A percentile compares a stretch with the other conserved stretches of the same genome.
phyloP scores from a whole-genome alignment of 2,329 filamentous ascomycete species.

The Colletotrichum neosansevieriae region DNA sequence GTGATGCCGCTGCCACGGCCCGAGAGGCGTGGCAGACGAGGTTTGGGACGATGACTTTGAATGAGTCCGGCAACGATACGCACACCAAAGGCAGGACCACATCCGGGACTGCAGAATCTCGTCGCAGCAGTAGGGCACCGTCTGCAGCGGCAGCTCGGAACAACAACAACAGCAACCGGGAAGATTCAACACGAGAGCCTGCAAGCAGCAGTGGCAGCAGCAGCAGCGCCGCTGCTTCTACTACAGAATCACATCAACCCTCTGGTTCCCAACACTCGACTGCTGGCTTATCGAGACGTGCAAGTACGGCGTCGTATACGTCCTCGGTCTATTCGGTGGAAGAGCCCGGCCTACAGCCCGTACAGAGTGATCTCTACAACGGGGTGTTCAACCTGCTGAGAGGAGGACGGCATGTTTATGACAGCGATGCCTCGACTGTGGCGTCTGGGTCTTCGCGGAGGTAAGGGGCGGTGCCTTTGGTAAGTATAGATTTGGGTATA shows the following conservation, averaged over 20 bases:
- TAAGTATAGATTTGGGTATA: background rate
- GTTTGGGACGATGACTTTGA: background rate
- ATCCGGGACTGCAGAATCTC: background rate
- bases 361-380: background rate
- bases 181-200: too few species aligned
- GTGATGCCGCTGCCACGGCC: conserved; percentile 1
- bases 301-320: background rate
- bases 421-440: background rate
- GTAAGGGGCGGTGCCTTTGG: background rate
- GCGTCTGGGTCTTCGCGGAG: background rate
- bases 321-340: background rate
- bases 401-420: background rate
- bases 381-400: background rate
- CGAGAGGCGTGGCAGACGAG: background rate
- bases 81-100: too few species aligned
- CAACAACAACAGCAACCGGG: too few species aligned
- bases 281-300: too few species aligned
- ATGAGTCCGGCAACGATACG: background rate
- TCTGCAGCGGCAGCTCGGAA: too few species aligned
- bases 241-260: too few species aligned
- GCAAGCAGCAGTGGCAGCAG: too few species aligned
- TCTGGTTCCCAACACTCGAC: too few species aligned
- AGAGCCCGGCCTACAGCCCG: background rate
- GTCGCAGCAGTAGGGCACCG: background rate
- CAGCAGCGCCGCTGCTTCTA: too few species aligned